phyloP scores from a whole-genome alignment of 2,329 filamentous ascomycete species.

The Pseudogymnoascus sp. region DNA sequence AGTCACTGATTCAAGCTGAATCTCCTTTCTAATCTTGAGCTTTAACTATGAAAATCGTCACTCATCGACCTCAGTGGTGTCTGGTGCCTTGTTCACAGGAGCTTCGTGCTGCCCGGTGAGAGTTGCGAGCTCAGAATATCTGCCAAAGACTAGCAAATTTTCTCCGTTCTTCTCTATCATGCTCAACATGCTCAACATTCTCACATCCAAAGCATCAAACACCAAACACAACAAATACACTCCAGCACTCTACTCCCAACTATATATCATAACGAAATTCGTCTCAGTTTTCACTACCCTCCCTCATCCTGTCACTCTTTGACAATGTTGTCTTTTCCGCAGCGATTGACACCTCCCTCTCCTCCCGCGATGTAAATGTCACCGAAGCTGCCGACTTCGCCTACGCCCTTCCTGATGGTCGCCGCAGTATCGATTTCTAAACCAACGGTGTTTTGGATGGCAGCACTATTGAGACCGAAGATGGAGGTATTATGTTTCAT shows the following conservation, averaged over 20 bases:
- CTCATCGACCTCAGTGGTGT: too few species aligned
- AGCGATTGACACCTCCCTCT: neutral
- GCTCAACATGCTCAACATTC: neutral
- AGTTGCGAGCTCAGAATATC: neutral
- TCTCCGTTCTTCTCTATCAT: neutral
- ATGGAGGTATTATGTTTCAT: neutral
- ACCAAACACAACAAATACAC: neutral
- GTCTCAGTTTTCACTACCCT: neutral
- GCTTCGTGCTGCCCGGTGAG: too few species aligned
- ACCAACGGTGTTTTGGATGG: neutral
- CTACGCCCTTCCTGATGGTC: conserved; percentile 1
- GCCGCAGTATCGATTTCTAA: neutral
- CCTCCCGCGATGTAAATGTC: neutral
- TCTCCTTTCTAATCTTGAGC: neutral
- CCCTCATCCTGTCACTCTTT: neutral
- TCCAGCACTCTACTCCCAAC: neutral
- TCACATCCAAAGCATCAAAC: neutral
- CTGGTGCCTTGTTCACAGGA: too few species aligned
- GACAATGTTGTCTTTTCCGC: neutral
- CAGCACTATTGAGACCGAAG: neutral
- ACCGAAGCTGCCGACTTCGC: conserved; percentile 10
- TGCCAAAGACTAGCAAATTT: neutral
- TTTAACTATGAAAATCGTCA: neutral
- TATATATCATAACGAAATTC: neutral
- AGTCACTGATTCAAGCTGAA: neutral